Conservation (phyloP, 441 rosid species). For the Syzygium syzygioides region DNA sequence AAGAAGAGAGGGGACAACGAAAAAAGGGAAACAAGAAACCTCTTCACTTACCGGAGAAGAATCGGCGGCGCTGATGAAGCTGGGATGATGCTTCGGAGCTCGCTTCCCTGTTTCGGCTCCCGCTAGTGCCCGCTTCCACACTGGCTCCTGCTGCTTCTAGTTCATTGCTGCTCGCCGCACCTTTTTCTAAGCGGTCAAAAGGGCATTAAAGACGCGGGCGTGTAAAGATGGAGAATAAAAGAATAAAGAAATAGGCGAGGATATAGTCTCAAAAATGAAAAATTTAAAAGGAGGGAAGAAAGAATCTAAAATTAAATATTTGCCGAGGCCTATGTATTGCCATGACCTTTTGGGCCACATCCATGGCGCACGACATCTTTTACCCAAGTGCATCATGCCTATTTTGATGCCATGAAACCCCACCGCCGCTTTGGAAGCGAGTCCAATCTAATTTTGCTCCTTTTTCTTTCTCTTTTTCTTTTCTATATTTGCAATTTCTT, state of each 20-base stretch:
- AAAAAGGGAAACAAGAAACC: not conserved
- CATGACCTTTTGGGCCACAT: not conserved
- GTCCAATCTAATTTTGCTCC: not conserved
- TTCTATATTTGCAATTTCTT: not conserved
- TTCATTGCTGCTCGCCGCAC: not conserved
- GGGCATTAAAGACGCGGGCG: not conserved
- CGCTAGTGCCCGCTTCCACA: not conserved
- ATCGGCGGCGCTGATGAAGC: not conserved
- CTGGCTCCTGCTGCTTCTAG: not conserved
- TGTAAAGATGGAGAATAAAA: not conserved
- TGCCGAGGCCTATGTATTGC: not conserved
- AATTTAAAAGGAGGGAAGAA: not conserved
- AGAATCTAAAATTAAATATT: not conserved
- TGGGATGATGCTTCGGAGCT: not conserved
- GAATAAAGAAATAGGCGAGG: not conserved
- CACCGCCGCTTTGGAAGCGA: not conserved
- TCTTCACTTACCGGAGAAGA: not conserved
- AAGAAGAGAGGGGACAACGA: not conserved
- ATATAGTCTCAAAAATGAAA: not conserved
- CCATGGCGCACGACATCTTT: not conserved
- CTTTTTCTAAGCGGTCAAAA: not conserved
- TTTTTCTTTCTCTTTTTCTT: not conserved
- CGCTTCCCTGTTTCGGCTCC: not conserved
- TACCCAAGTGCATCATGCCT: not conserved
- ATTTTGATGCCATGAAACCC: not conserved